Base-by-base conservation (phyloP, 306 rosid genomes). In the Cyamopsis tetragonoloba region DNA sequence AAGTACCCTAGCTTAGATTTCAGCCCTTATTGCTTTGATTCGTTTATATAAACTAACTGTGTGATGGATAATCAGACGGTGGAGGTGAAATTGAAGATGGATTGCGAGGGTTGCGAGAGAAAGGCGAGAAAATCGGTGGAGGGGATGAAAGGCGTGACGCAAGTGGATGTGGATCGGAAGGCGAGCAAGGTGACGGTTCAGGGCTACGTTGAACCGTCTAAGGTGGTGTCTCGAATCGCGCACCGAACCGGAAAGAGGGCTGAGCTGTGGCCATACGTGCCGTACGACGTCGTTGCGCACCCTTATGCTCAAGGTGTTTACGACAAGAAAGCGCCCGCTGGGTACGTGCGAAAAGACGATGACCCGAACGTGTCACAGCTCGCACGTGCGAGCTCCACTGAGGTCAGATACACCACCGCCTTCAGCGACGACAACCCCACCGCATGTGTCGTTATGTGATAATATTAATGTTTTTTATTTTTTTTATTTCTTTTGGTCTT, bases 41-140 rank as follows among this genome's bases (percentile, higher is more conserved):
- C n/a, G n/a, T n/a, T n/a, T n/a, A n/a, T n/a, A n/a, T n/a, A n/a
- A n/a, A n/a, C n/a, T n/a, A n/a, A n/a, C n/a, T n/a, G n/a, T n/a
- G n/a, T n/a, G n/a, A n/a, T n/a, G n/a, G n/a, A n/a, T n/a, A 8
- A 59, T 69, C 82, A 88, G 91, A 91, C 96, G 77, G 97, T 91
- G 83, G 96, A 88, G 77, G 65, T 91, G 55, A 91, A 83, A 77
- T 91, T 91, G 78, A 86, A 85, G 68, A 84, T 91, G 78, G 97
- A 91, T 70, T 91, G 97, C 39, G 96, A 91, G 68, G 97, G 97
- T 3, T 91, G 97, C 30, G 96, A 88, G 83, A 79, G 91, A 69
- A 88, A 66, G 56, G 96, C 88, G 81, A 82, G 37, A 73, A 87
- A 75, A 3, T 74, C 92, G 0, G 78, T 91, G 71, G 83, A 84